phyloP scores from a whole-genome alignment of 2,329 filamentous ascomycete genomes.

The Colletotrichum melonis region DNA sequence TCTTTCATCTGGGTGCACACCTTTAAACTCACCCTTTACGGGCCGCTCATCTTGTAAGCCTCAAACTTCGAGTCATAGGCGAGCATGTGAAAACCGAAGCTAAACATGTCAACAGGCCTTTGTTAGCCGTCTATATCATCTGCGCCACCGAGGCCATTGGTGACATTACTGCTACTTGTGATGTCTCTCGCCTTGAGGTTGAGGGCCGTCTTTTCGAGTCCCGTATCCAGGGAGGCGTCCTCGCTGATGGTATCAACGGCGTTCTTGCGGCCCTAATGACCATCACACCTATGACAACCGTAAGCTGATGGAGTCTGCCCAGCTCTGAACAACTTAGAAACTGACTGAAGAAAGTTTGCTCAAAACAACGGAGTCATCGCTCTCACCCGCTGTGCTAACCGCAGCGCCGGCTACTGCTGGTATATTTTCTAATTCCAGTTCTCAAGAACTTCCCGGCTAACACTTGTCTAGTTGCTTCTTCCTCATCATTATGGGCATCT shows the following conservation, averaged over 20 bases:
- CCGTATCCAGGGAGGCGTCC: constrained; percentile 81
- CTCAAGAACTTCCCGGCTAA: background rate
- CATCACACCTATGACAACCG: constrained; percentile 80
- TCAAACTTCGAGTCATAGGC: background rate
- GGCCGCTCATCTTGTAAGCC: constrained; percentile 71
- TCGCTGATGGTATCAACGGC: constrained; percentile 83
- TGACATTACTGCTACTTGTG: constrained; percentile 84
- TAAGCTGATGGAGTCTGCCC: background rate
- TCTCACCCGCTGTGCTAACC: constrained; percentile 83
- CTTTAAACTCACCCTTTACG: constrained; percentile 78
- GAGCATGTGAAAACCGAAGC: background rate
- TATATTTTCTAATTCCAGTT: background rate
- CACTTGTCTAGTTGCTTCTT: constrained; percentile 66
- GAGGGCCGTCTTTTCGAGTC: constrained; percentile 79
- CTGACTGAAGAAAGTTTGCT: constrained; percentile 63
- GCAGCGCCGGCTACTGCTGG: constrained; percentile 82
- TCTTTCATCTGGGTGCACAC: constrained; percentile 86
- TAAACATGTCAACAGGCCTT: constrained; percentile 51
- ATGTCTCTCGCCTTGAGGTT: constrained; percentile 81
- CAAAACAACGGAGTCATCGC: constrained; percentile 90
- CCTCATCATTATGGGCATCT: constrained; percentile 83
- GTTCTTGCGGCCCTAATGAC: constrained; percentile 81
- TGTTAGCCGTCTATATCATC: constrained; percentile 78
- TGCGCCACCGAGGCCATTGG: constrained; percentile 84
- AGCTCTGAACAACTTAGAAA: background rate